Evolutionary conservation across 2,329 filamentous ascomycete species (phyloP), one percentile per base, ranked within the genome.

Genomic region (Emergomyces pasteurianus): DNA sequence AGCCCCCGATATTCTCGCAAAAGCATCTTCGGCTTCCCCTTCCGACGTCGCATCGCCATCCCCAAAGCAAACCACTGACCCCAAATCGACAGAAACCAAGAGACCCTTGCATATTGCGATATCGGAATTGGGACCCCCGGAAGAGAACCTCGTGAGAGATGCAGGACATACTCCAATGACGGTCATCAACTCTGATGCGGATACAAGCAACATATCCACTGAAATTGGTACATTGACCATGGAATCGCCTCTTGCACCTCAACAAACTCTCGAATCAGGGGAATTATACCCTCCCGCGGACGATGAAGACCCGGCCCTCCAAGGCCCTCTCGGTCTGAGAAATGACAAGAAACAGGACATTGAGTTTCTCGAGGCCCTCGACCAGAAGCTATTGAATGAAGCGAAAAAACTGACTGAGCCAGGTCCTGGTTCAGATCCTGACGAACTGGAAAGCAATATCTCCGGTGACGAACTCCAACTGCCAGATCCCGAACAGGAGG

Each of bases 91-190:
- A 60, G 66, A 43, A 40, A 21, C 53, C 23, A 56, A 42, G 23
- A 26, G 23, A n/a, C 55, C 55, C 6, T 43, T 46, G 16, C 64
- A 16, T 57, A 60, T 34, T 31, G 52, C 34, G 60, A 69, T 71
- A 36, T 76, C 68, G 62, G 72, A 75, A 56, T 67, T 76, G 14
- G 72, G 69, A 12, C 71, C 70, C 5, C 70, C 75, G 18, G 71
- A 75, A 63, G 71, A 70, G 43, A 76, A 75, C 58, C 67, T 78
- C 14, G 70, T 70, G 34, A 72, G 70, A 59, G 66, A 78, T 66
- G 75, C 76, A 46, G 76, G 75, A 31, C 75, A 78, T 64, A 78
- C 77, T 5, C 77, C 77, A 0, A 76, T 78, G 72, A 75, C 69
- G 36, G 68, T 74, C 60, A 71, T 77, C 61, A 74, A 74, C 18